Conservation (phyloP, 306 rosid species). For the Cicer yamashitae region DNA sequence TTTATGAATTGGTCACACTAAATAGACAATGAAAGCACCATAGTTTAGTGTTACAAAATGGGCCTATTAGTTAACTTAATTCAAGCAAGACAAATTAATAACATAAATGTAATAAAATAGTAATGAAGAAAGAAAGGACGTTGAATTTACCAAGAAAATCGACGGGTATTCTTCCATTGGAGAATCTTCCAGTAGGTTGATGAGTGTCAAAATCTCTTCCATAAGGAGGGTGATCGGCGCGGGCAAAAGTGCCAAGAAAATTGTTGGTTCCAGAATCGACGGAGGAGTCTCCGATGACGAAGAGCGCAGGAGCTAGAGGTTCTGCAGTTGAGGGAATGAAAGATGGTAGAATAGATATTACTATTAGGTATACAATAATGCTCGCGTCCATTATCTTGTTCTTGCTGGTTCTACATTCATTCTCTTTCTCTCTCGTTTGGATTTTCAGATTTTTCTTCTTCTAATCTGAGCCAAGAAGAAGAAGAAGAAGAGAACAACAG, state of each 20-base stretch:
- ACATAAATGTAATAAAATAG: background rate
- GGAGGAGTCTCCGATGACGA: conserved; percentile 87
- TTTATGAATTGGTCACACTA: no score
- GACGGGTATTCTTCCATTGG: conserved; percentile 85
- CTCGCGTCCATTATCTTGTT: conserved; percentile 45
- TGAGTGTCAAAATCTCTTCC: conserved; percentile 87
- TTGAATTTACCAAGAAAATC: conserved; percentile 68
- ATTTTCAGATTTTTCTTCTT: background rate
- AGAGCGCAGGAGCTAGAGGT: conserved; percentile 68
- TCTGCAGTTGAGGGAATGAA: conserved; percentile 39
- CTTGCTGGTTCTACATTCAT: background rate
- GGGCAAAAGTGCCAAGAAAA: conserved; percentile 75
- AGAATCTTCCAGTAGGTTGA: conserved; percentile 81
- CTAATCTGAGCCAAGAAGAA: background rate
- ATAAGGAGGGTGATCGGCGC: conserved; percentile 82
- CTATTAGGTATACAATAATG: conserved; percentile 20
- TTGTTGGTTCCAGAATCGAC: conserved; percentile 89
- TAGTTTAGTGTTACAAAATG: no score
- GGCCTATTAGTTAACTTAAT: no score
- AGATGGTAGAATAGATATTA: conserved; percentile 21
- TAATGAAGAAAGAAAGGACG: background rate
- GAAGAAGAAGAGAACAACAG: background rate
- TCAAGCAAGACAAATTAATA: no score
- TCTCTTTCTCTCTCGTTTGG: background rate
- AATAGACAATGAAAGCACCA: no score